Evolutionary conservation across 164 flowering plant genomes (phyloP).

Genomic region (grape (Vitis vinifera)): ASM3070453v1 NC_081811.1:26983001-26983500

Average conservation of each 20-base stretch:
- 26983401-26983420: slow-evolving; percentile 64
- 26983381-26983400: slow-evolving; percentile 94
- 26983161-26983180: no score
- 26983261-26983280: slow-evolving; percentile 97
- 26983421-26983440: slow-evolving; percentile 96
- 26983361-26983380: slow-evolving; percentile 85
- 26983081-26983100: no score
- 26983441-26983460: slow-evolving; percentile 97
- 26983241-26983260: not conserved
- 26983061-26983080: no score
- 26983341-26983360: slow-evolving; percentile 67
- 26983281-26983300: slow-evolving; percentile 88
- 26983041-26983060: no score
- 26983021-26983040: no score
- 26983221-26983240: not conserved
- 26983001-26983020: no score
- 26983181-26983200: no score
- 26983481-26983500: slow-evolving; percentile 88
- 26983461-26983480: slow-evolving; percentile 94
- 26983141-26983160: no score
- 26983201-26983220: not conserved
- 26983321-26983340: slow-evolving; percentile 82
- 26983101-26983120: no score
- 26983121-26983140: no score
- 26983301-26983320: slow-evolving; percentile 95